Conservation (phyloP, 2,329 filamentous ascomycete species). For the Pseudogymnoascus sp. region DNA sequence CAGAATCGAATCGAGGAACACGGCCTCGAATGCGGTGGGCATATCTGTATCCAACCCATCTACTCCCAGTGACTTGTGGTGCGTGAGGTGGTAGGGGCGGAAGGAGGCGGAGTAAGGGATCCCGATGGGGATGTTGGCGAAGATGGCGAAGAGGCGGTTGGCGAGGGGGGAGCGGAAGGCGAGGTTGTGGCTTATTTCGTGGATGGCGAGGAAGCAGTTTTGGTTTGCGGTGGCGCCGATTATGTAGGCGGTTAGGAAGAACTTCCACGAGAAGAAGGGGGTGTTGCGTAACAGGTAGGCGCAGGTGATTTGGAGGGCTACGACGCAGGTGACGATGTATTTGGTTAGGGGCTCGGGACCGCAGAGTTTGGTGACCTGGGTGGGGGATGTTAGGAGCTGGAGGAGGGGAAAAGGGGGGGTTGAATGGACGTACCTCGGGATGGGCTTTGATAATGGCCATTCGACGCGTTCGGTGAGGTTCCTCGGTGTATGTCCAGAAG, state of each 20-base stretch:
- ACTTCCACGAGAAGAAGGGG: slow-evolving; percentile 73
- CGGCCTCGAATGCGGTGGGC: slow-evolving; percentile 81
- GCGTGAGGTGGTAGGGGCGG: slow-evolving; percentile 93
- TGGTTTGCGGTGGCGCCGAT: slow-evolving; percentile 94
- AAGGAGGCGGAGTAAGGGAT: slow-evolving; percentile 95
- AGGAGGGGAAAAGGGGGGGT: neutral
- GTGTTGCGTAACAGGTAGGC: slow-evolving; percentile 72
- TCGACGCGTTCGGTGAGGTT: slow-evolving; percentile 85
- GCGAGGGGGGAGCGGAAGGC: slow-evolving; percentile 74
- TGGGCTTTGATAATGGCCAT: slow-evolving; percentile 97
- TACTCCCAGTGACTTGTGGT: slow-evolving; percentile 97
- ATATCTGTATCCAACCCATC: slow-evolving; percentile 94
- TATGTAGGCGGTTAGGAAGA: slow-evolving; percentile 81
- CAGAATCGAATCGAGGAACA: slow-evolving; percentile 88
- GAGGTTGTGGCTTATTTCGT: slow-evolving; percentile 97
- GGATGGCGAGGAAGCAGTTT: slow-evolving; percentile 96
- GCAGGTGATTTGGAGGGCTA: slow-evolving; percentile 70
- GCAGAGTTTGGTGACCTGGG: slow-evolving; percentile 88
- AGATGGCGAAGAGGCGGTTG: slow-evolving; percentile 82
- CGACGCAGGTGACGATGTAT: slow-evolving; percentile 79
- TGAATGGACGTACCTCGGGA: slow-evolving; percentile 62
- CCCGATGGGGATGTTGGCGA: slow-evolving; percentile 93
- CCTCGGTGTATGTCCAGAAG: slow-evolving; percentile 99
- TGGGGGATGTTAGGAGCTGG: neutral
- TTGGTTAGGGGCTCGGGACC: slow-evolving; percentile 94